Evolutionary conservation across 768 basidiomycete species (phyloP).

Genomic region (Austroboletus festivus): DNA sequence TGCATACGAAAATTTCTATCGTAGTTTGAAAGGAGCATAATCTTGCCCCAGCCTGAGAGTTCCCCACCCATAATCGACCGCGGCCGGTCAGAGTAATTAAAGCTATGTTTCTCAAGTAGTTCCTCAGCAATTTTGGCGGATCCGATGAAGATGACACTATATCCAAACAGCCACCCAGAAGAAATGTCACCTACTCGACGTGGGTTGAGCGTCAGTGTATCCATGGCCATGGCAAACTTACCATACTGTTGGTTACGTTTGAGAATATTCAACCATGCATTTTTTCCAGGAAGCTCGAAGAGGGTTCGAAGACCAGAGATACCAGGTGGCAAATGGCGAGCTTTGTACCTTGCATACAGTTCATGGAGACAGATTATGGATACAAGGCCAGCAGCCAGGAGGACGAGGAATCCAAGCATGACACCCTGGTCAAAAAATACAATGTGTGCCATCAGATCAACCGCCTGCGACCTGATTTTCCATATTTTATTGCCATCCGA

Average conservation of each 20-base stretch:
- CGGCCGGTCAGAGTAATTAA: conserved; percentile 37
- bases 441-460: too few species aligned
- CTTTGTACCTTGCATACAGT: background rate
- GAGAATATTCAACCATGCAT: conserved; percentile 11
- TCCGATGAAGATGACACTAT: conserved; percentile 43
- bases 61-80: conserved; percentile 19
- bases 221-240: background rate
- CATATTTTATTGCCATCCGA: too few species aligned
- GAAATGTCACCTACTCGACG: conserved; percentile 13
- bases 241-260: conserved; percentile 13
- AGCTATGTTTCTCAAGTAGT: conserved; percentile 44
- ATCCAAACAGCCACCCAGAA: conserved; percentile 9
- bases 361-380: background rate
- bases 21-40: conserved; percentile 15
- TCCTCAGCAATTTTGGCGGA: conserved; percentile 40
- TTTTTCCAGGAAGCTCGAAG: conserved; percentile 9
- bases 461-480: too few species aligned
- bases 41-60: conserved; percentile 20
- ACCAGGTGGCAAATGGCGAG: conserved; percentile 14
- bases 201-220: background rate
- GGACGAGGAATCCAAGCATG: too few species aligned
- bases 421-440: too few species aligned
- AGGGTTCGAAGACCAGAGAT: conserved; percentile 10
- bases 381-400: too few species aligned
- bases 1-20: conserved; percentile 14